Evolutionary conservation across 768 basidiomycete genomes (phyloP).

Genomic region (Termitomyces sp.): DNA sequence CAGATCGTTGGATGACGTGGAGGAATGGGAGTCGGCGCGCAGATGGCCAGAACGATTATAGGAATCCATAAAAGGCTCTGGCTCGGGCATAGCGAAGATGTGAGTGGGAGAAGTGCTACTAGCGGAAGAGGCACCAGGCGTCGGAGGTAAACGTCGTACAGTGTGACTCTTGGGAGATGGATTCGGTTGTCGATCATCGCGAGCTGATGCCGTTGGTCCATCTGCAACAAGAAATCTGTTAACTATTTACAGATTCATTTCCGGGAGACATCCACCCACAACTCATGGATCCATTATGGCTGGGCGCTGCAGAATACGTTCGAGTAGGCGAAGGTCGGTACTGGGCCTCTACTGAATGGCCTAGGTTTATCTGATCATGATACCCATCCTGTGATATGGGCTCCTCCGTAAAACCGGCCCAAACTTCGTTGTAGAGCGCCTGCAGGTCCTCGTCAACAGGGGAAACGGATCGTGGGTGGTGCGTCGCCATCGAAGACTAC

Average conservation of each 20-base stretch:
- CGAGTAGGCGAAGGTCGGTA: slow-evolving; percentile 11
- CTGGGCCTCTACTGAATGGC: slow-evolving; percentile 23
- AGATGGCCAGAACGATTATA: slow-evolving; percentile 19
- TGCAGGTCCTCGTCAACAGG: slow-evolving; percentile 70
- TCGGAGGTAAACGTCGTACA: slow-evolving; percentile 38
- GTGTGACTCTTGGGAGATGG: slow-evolving; percentile 22
- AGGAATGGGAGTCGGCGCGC: slow-evolving; percentile 21
- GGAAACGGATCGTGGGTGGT: slow-evolving; percentile 29
- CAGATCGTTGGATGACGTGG: slow-evolving; percentile 21
- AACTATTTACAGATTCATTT: not conserved
- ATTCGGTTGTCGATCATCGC: slow-evolving; percentile 11
- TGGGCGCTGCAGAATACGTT: slow-evolving; percentile 7
- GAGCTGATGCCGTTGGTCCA: slow-evolving; percentile 9
- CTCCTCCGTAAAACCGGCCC: slow-evolving; percentile 58
- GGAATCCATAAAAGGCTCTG: slow-evolving; percentile 31
- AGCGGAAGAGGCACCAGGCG: slow-evolving; percentile 30
- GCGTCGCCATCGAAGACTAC: slow-evolving; percentile 40
- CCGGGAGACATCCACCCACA: slow-evolving; percentile 12
- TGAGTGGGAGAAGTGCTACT: slow-evolving; percentile 16
- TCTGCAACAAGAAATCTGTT: slow-evolving; percentile 5
- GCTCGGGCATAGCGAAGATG: slow-evolving; percentile 35
- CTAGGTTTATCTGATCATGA: slow-evolving; percentile 32
- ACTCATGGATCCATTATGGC: slow-evolving; percentile 13
- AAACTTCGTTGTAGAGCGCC: slow-evolving; percentile 70
- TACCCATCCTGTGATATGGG: slow-evolving; percentile 25